A percentile compares a stretch with the other conserved stretches of the same genome.
Evolutionary conservation across 2,329 filamentous ascomycete genomes (phyloP).

Genomic region (Fonsecaea pugnacius): DNA sequence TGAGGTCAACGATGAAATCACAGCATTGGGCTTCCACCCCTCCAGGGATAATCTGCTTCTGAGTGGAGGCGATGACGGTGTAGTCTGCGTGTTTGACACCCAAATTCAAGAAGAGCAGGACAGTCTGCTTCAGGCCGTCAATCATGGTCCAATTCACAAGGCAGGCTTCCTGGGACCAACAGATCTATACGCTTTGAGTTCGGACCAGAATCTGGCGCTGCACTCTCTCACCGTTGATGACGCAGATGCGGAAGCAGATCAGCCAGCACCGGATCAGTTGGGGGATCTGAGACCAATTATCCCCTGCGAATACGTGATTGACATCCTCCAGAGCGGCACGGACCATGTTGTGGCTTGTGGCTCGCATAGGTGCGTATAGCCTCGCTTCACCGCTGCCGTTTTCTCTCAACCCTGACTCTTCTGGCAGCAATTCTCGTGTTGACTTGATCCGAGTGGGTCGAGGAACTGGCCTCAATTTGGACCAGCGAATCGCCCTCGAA

Average conservation of each 20-base stretch:
- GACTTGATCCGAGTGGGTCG: constrained; percentile 45
- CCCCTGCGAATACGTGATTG: constrained; percentile 63
- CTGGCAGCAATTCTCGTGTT: constrained; percentile 38
- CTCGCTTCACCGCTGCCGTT: not conserved
- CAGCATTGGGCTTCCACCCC: constrained; percentile 61
- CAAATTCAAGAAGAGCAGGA: constrained; percentile 64
- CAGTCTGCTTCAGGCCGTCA: constrained; percentile 65
- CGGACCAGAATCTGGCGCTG: constrained; percentile 65
- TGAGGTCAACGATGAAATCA: constrained; percentile 64
- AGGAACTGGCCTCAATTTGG: constrained; percentile 46
- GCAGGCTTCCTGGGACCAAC: constrained; percentile 61
- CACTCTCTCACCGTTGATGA: constrained; percentile 52
- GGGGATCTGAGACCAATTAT: constrained; percentile 62
- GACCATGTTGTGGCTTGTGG: constrained; percentile 36
- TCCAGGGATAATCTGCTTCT: constrained; percentile 58
- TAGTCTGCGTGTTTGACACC: constrained; percentile 66
- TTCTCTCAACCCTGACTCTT: constrained; percentile 4
- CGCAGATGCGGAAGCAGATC: constrained; percentile 54
- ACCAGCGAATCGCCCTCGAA: constrained; percentile 48
- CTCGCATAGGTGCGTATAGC: constrained; percentile 32
- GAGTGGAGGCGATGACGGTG: constrained; percentile 66
- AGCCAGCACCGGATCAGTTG: constrained; percentile 55
- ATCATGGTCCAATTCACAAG: constrained; percentile 66
- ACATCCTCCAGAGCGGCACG: constrained; percentile 47
- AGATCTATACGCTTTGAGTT: constrained; percentile 63